Base-by-base conservation (phyloP, 1,284 basidiomycete species). In the Laetiporus sulphureus region DNA sequence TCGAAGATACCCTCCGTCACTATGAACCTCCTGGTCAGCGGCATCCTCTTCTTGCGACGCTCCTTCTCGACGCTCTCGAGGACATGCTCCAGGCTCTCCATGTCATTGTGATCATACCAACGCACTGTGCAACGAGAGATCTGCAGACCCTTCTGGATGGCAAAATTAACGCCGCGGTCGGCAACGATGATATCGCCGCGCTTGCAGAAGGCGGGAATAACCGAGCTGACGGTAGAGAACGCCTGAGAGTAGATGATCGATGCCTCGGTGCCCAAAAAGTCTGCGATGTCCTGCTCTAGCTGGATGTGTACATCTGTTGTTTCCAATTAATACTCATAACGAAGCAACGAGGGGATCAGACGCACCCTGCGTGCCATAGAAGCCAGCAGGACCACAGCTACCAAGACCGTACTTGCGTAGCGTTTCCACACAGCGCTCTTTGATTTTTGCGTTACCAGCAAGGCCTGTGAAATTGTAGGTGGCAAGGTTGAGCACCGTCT, bases 121-220 rank as follows among this genome's bases (percentile, higher is more conserved):
- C 87, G 79, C 36, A 98, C 79, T 1, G 87, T 94, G 16, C 86
- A 92, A 38, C 96, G 86, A 24, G 89, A 92, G 49, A 98, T 91
- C 63, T 97, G 89, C 23, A 99, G 81, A n/a, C 94, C 96, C 63
- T 95, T 96, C 64, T 98, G 93, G 48, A 98, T 91, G 18, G 91
- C 83, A 65, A 98, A 94, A 65, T 91, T 96, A 55, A 95, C 85
- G 31, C 85, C 83, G 22, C 91, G 81, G 63, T 99, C 96, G 3
- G 92, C 94, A n/a, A 99, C 89, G 58, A 99, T 95, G 55, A 98
- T 83, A 58, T 99, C 96, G 3, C 94, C 94, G 50, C 96, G 84
- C 63, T 99, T 99, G 69, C 89, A 91, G 62, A 98, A 99, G 1
- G 95, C 91, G 0, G 95, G 91, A 46, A 99, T 98, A 56, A 95